These are phyloP conservation scores for Atalantia buxifolia DNA, from an alignment of 345 rosid genomes.

Conservation along the genomic window DNA sequence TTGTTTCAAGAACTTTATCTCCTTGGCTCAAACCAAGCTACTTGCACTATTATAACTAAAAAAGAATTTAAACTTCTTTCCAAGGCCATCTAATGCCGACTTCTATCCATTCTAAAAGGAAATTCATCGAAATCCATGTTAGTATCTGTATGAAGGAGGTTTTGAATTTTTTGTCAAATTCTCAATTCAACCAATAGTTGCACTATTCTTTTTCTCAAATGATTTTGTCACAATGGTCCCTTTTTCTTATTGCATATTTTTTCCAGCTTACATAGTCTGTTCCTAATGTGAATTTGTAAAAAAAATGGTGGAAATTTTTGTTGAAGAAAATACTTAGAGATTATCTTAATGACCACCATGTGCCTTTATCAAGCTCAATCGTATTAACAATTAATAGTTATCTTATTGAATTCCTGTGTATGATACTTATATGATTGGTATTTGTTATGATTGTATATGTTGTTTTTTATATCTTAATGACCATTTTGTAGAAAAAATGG, in stretches of 20 bases:
- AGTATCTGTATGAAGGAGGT: background rate
- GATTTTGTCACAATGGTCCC: background rate
- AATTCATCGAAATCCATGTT: constrained; percentile 8
- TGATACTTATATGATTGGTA: too few relatives aligned
- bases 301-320: background rate
- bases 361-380: background rate
- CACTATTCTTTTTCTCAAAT: background rate
- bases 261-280: background rate
- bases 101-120: constrained; percentile 31
- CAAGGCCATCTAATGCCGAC: constrained; percentile 29
- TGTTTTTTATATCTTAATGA: too few relatives aligned
- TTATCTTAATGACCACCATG: background rate
- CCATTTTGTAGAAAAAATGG: too few relatives aligned
- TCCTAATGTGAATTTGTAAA: background rate
- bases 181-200: background rate
- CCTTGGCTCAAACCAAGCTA: background rate
- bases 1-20: constrained; percentile 4
- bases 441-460: too few relatives aligned
- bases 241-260: background rate
- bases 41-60: constrained; percentile 11
- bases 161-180: background rate
- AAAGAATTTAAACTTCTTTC: constrained; percentile 8
- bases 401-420: background rate
- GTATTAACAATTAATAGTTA: background rate
- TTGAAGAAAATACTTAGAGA: background rate